Evolutionary conservation across 164 flowering plant species (phyloP).

Genomic region (Buxus sempervirens): DNA sequence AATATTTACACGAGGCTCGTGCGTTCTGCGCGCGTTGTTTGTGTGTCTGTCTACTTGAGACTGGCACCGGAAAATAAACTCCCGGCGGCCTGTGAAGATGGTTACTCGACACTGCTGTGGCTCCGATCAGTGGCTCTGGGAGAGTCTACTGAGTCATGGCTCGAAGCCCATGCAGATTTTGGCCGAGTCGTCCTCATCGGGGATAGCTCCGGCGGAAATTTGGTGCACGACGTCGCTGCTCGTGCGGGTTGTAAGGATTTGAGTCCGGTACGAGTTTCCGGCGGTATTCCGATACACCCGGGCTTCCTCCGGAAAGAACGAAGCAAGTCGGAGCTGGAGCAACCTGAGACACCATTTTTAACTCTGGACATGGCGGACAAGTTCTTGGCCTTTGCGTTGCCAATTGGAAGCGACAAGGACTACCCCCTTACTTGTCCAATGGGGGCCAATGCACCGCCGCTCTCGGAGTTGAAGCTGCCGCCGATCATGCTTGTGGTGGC

Average conservation of each 20-base stretch:
- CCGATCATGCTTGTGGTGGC: constrained; percentile 30
- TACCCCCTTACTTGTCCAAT: constrained; percentile 83
- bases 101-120: no score
- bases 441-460: constrained; percentile 52
- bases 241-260: constrained; percentile 34
- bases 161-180: constrained; percentile 44
- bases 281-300: constrained; percentile 67
- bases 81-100: constrained; percentile 67
- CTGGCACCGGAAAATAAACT: constrained; percentile 79
- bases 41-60: constrained; percentile 53
- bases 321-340: constrained; percentile 61
- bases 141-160: constrained; percentile 37
- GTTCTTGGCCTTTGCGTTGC: constrained; percentile 54
- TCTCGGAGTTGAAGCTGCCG: constrained; percentile 43
- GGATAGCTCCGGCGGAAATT: constrained; percentile 81
- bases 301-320: constrained; percentile 47
- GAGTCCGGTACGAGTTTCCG: constrained; percentile 40
- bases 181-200: no score
- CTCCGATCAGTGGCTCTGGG: constrained; percentile 50
- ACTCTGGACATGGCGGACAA: constrained; percentile 78
- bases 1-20: constrained; percentile 46
- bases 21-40: constrained; percentile 28
- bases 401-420: constrained; percentile 57
- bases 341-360: constrained; percentile 55
- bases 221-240: constrained; percentile 68